Percentiles rank a stretch among this genome's conserved stretches.
phyloP scores from a whole-genome alignment of 169 alveolate genomes.

The Plasmodium gonderi region DNA sequence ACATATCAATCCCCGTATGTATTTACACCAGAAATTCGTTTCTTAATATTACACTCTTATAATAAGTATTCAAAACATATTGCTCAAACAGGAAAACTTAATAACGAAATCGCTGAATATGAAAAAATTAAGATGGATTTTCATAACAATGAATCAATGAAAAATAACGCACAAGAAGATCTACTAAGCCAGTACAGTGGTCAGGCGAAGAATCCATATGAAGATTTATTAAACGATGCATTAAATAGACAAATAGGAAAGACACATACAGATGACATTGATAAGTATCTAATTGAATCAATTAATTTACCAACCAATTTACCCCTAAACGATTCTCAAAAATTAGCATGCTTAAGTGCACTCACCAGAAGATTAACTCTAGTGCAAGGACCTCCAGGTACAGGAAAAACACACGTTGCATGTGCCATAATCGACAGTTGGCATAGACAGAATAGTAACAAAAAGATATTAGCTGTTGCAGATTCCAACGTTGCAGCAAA shows the following conservation, averaged over 20 bases:
- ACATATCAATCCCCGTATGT: constrained; percentile 73
- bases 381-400: constrained; percentile 90
- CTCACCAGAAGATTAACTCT: constrained; percentile 78
- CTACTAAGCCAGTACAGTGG: constrained; percentile 45
- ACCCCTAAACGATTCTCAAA: constrained; percentile 81
- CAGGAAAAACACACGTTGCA: constrained; percentile 88
- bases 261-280: constrained; percentile 49
- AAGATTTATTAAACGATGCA: constrained; percentile 54
- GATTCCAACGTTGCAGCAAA: constrained; percentile 88
- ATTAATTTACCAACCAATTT: constrained; percentile 76
- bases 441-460: constrained; percentile 74
- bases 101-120: constrained; percentile 40
- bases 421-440: constrained; percentile 86
- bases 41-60: constrained; percentile 51
- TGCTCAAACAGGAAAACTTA: constrained; percentile 67
- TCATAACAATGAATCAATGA: constrained; percentile 31
- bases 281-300: constrained; percentile 55
- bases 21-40: constrained; percentile 72
- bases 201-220: constrained; percentile 69
- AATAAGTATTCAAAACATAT: constrained; percentile 59
- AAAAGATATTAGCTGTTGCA: constrained; percentile 84
- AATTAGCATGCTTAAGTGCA: constrained; percentile 81
- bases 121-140: constrained; percentile 66
- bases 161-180: constrained; percentile 43
- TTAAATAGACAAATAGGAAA: constrained; percentile 71